phyloP scores from a whole-genome alignment of 305 asterid genomes.

The Plantago coronopus region DNA sequence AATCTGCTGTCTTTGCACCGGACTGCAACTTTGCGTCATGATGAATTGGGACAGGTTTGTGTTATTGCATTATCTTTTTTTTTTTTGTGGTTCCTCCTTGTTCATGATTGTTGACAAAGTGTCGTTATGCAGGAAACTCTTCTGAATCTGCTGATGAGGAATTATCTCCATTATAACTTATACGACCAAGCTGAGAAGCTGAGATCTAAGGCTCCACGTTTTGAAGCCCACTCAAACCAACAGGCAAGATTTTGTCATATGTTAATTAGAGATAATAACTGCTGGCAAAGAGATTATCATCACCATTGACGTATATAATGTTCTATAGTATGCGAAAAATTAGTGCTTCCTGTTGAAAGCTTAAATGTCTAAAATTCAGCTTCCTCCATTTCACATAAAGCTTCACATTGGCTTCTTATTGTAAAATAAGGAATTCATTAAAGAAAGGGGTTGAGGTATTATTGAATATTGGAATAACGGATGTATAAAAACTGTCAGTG shows the following conservation, averaged over 20 bases:
- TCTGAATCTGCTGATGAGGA: conserved; percentile 53
- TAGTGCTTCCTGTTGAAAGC: too few relatives aligned
- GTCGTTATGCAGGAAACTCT: conserved; percentile 53
- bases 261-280: conserved; percentile 7
- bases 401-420: too few relatives aligned
- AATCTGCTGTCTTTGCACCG: conserved; percentile 42
- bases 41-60: conserved; percentile 50
- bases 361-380: too few relatives aligned
- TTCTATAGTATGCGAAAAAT: too few relatives aligned
- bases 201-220: conserved; percentile 64
- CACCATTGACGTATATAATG: too few relatives aligned
- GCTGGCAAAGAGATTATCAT: too few relatives aligned
- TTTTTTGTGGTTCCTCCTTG: neutral
- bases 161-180: conserved; percentile 65
- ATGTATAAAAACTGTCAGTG: too few relatives aligned
- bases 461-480: too few relatives aligned
- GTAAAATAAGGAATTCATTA: too few relatives aligned
- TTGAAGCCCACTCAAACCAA: conserved; percentile 67
- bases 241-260: conserved; percentile 41
- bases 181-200: conserved; percentile 72
- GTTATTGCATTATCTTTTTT: neutral
- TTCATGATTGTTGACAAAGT: neutral
- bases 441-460: too few relatives aligned
- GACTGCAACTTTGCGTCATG: conserved; percentile 39
- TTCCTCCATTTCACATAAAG: too few relatives aligned